A percentile compares a stretch with the other conserved stretches of the same genome.
Evolutionary conservation across 768 basidiomycete species (phyloP).

Genomic region (Collybia sordida): DNA sequence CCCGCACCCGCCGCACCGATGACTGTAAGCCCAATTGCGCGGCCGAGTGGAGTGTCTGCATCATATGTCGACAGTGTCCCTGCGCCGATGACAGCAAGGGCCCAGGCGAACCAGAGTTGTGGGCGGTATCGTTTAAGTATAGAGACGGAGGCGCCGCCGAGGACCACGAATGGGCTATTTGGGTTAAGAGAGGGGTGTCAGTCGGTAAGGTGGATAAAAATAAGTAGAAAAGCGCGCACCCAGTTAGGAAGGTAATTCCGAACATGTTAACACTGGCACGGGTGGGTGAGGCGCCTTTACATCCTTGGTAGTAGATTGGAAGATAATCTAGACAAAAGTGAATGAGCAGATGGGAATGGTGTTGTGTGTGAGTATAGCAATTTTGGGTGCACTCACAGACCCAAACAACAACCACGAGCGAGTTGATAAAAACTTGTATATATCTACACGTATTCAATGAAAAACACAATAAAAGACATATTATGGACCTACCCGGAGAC

Average conservation of each 20-base stretch:
- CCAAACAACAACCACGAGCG: conserved; percentile 16
- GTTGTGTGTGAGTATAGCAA: neutral
- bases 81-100: conserved; percentile 31
- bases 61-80: conserved; percentile 26
- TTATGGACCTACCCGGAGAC: conserved; percentile 29
- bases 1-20: conserved; percentile 22
- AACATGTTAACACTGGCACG: conserved; percentile 36
- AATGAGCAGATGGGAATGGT: neutral
- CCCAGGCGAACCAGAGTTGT: conserved; percentile 34
- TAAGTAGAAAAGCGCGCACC: no score
- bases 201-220: no score
- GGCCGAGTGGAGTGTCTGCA: conserved; percentile 7
- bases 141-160: conserved; percentile 30
- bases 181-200: no score
- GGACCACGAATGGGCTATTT: conserved; percentile 37
- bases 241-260: neutral
- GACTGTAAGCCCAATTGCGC: conserved; percentile 18
- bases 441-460: conserved; percentile 22
- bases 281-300: conserved; percentile 33
- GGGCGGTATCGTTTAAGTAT: conserved; percentile 30
- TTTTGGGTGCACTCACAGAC: conserved; percentile 13
- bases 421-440: conserved; percentile 29
- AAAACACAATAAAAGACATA: neutral
- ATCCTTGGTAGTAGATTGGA: conserved; percentile 48
- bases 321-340: conserved; percentile 34